These are phyloP conservation scores for Mucor ambiguus DNA, from an alignment of 371 early-diverging fungal genomes.

Conservation along the genomic window DNA sequence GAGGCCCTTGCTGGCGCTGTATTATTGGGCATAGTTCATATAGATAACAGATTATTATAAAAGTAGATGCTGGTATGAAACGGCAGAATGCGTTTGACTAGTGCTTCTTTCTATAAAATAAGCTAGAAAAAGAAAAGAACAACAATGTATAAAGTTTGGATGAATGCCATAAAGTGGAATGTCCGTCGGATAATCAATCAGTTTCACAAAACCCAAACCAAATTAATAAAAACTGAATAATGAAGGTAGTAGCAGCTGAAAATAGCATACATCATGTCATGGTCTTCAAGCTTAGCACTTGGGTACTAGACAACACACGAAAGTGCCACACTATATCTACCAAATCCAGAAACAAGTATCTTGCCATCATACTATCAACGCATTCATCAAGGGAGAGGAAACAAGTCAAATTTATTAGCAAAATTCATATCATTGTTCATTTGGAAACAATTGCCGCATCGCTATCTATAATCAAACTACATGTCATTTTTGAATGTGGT, in stretches of 20 bases:
- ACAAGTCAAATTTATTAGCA: not conserved
- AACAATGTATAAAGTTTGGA: not conserved
- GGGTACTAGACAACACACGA: too few relatives aligned
- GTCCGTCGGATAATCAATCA: not conserved
- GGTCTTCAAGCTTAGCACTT: too few relatives aligned
- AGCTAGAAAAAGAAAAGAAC: not conserved
- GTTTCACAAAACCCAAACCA: not conserved
- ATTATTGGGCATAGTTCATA: conserved; percentile 11
- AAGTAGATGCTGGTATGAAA: not conserved
- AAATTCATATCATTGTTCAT: not conserved
- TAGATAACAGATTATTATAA: not conserved
- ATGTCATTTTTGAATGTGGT: not conserved
- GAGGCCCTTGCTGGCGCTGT: conserved; percentile 13
- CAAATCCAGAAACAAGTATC: too few relatives aligned
- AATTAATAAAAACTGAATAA: too few relatives aligned
- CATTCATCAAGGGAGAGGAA: not conserved
- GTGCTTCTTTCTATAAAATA: not conserved
- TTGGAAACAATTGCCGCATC: not conserved
- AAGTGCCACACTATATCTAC: too few relatives aligned
- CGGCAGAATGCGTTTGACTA: not conserved
- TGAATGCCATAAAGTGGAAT: not conserved
- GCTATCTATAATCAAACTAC: not conserved
- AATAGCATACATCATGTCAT: too few relatives aligned
- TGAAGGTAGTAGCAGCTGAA: too few relatives aligned
- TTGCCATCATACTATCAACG: not conserved